Conservation (phyloP, 192 early-diverging fungal genomes). For the Coemansia sp. region DNA sequence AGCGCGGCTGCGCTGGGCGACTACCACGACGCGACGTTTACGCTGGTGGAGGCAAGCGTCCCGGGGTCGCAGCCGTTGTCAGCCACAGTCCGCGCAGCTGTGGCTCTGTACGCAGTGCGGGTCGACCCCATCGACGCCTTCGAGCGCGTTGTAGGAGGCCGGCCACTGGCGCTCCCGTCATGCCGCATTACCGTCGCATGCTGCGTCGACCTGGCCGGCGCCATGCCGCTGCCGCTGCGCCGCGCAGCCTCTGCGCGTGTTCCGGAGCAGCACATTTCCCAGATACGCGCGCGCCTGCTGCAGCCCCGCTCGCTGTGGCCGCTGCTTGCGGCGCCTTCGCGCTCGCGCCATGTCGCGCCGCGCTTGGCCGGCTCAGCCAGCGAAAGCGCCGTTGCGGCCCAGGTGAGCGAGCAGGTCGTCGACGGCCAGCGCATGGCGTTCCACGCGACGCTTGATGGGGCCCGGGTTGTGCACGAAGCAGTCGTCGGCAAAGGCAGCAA, state of each 20-base stretch:
- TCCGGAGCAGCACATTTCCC: conserved; percentile 21
- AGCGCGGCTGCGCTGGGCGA: conserved; percentile 20
- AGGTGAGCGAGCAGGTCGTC: conserved; percentile 17
- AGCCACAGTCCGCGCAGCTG: conserved; percentile 23
- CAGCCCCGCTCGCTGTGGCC: conserved; percentile 12
- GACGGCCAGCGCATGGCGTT: conserved; percentile 27
- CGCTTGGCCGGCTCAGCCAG: neutral
- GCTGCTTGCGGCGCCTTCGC: conserved; percentile 20
- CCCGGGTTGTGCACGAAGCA: conserved; percentile 14
- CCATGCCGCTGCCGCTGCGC: conserved; percentile 45
- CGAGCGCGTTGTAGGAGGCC: conserved; percentile 34
- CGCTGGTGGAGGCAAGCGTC: conserved; percentile 50
- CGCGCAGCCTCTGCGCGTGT: conserved; percentile 30
- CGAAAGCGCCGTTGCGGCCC: conserved; percentile 13
- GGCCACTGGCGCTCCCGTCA: conserved; percentile 20
- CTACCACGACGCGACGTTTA: conserved; percentile 29
- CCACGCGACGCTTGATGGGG: conserved; percentile 17
- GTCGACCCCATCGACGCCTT: conserved; percentile 51
- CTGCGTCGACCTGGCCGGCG: conserved; percentile 39
- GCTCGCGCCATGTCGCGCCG: conserved; percentile 2
- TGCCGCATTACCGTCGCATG: conserved; percentile 45
- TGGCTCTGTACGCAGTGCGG: conserved; percentile 36
- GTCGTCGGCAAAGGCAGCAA: neutral
- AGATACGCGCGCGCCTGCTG: conserved; percentile 11
- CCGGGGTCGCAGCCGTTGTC: conserved; percentile 48